phyloP scores from a whole-genome alignment of 495 filamentous ascomycete species.

The Neurospora sublineolata region DNA sequence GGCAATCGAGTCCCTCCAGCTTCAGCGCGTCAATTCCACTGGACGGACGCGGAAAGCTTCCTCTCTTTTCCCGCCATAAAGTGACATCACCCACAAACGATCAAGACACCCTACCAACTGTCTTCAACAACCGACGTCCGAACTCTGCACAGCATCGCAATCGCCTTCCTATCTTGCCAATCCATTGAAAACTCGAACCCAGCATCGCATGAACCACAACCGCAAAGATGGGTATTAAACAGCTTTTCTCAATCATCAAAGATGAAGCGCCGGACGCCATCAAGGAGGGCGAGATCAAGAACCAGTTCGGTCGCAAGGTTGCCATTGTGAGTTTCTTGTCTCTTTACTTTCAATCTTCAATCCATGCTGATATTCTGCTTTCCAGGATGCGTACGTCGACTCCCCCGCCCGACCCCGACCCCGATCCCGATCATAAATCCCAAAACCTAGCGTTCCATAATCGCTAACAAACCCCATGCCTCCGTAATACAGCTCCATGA shows the following conservation, averaged over 20 bases:
- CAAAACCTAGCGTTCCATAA: neutral
- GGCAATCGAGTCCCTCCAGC: neutral
- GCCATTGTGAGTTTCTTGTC: conserved; percentile 61
- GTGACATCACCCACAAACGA: neutral
- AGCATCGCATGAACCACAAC: neutral
- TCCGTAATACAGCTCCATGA: conserved; percentile 65
- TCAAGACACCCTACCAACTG: neutral
- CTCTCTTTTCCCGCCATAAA: neutral
- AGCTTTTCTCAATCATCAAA: conserved; percentile 75
- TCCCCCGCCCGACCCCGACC: neutral
- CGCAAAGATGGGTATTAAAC: conserved; percentile 77
- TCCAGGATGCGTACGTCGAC: conserved; percentile 79
- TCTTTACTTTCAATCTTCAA: conserved; percentile 6
- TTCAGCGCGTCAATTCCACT: conserved; percentile 1
- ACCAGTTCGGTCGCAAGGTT: conserved; percentile 93
- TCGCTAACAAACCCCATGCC: conserved; percentile 14
- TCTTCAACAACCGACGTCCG: neutral
- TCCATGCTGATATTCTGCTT: neutral
- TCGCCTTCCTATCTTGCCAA: neutral
- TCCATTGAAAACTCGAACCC: neutral
- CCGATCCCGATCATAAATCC: neutral
- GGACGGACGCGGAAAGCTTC: neutral
- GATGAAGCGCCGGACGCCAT: conserved; percentile 90
- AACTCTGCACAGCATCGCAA: neutral
- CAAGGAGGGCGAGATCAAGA: conserved; percentile 94